Conservation (phyloP, 2,329 filamentous ascomycete genomes). For the Chaetomium sp. region DNA sequence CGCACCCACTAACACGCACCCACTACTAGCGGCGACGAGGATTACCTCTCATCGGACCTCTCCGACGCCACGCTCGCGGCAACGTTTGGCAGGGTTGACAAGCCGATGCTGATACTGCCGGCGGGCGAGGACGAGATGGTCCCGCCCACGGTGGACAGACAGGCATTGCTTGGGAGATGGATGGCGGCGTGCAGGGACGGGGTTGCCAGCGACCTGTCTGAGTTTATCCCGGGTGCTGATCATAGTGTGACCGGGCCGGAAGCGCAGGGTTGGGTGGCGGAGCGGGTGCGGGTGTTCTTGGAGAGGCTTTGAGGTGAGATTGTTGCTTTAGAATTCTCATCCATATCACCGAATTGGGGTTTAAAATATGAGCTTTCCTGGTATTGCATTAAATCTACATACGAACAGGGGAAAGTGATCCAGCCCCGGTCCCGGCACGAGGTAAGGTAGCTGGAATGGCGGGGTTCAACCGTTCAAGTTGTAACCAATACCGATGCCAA, state of each 20-base stretch:
- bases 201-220: conserved; percentile 54
- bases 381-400: no score
- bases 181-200: conserved; percentile 45
- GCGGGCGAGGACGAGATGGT: conserved; percentile 68
- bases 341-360: no score
- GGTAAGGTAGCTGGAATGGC: no score
- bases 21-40: conserved; percentile 66
- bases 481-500: no score
- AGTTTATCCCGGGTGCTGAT: conserved; percentile 52
- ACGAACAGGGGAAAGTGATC: no score
- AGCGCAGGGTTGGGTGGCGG: conserved; percentile 52
- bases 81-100: conserved; percentile 67
- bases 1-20: neutral
- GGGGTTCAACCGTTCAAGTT: no score
- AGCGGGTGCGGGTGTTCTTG: conserved; percentile 52
- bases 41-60: conserved; percentile 83
- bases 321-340: no score
- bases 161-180: conserved; percentile 60
- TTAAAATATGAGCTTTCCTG: no score
- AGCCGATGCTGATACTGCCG: conserved; percentile 64
- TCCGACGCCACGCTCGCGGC: conserved; percentile 53
- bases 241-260: conserved; percentile 41
- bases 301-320: neutral
- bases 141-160: conserved; percentile 60
- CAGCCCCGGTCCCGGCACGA: no score